Base-by-base conservation (phyloP, 495 filamentous ascomycete species). In the Talaromyces proteolyticus region DNA sequence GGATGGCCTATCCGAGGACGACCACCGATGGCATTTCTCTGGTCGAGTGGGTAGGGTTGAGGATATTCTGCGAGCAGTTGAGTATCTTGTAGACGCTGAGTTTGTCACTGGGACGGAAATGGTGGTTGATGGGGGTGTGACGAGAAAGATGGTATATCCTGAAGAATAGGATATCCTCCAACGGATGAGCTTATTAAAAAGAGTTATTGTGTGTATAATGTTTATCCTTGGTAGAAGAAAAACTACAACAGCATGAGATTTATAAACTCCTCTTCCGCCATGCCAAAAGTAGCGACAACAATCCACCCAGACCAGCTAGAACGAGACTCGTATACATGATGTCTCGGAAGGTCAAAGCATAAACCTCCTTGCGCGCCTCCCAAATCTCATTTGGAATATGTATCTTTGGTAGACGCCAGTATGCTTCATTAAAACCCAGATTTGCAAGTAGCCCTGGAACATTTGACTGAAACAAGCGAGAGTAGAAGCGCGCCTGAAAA, bases 71-170 rank as follows among this genome's bases (percentile, higher is more conserved):
- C 34, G 47, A n/a, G 47, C 47, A 8, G 36, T 49, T 49, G 47
- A 49, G 14, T 87, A 83, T 58, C 63, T 89, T 26, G 84, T 79
- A 2, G 85, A 82, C 53, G 76, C 83, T 39, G 85, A 89, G 53
- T 89, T 88, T 57, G 74, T 89, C 37, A 89, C 85, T n/a, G 85
- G 84, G 1, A 75, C 65, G 8, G 68, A 73, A 49, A 68, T 72
- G 61, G 59, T 73, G 6, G 59, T 69, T 39, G 66, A 69, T 57
- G 65, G 66, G 23, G 69, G 59, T 16, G 34, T 49, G 14, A 49
- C 47, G n/a, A 49, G 36, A 22, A 41, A 40, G 22, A 49, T 49
- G 47, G 34, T 49, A 34, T 49, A 49, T 24, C 47, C 47, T 38
- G 47, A 49, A 34, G 47, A 41, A 41, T 49, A 41, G 20, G 6